Percentiles rank a stretch among this genome's conserved stretches.
Evolutionary conservation across 164 flowering plant genomes (phyloP).

Genomic region (Magnolia kwangsiensis): DNA sequence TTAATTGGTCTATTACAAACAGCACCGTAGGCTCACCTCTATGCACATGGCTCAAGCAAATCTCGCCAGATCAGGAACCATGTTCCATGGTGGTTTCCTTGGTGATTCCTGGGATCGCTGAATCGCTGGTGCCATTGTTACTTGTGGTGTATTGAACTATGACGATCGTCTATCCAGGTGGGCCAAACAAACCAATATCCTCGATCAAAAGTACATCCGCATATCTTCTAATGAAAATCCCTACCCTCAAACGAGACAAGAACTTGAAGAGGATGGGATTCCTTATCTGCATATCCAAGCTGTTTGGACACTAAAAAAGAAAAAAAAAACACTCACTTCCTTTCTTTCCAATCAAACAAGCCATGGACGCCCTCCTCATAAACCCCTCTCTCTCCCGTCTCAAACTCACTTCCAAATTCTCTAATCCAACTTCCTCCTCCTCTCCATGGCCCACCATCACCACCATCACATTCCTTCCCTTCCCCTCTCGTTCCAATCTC

Average conservation of each 20-base stretch:
- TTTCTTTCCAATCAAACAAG: neutral
- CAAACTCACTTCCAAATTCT: constrained; percentile 24
- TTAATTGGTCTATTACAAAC: too few relatives aligned
- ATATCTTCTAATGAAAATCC: too few relatives aligned
- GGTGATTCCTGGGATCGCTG: too few relatives aligned
- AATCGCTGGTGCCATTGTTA: too few relatives aligned
- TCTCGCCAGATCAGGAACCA: too few relatives aligned
- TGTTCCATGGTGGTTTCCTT: too few relatives aligned
- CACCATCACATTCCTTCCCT: neutral
- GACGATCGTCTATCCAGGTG: too few relatives aligned
- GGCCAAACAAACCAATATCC: too few relatives aligned
- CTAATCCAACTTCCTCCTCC: constrained; percentile 8
- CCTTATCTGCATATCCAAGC: neutral
- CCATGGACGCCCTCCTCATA: constrained; percentile 44
- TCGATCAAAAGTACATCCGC: too few relatives aligned
- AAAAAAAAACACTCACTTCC: neutral
- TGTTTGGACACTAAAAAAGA: neutral
- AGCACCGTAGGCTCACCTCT: too few relatives aligned
- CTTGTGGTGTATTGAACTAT: too few relatives aligned
- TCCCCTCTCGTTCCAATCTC: constrained; percentile 10
- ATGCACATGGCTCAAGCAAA: too few relatives aligned
- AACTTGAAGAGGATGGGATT: neutral
- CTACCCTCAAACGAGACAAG: neutral
- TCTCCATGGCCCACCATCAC: constrained; percentile 11
- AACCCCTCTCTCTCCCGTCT: constrained; percentile 53